phyloP scores from a whole-genome alignment of 345 rosid species.

The Populus tremula region DNA sequence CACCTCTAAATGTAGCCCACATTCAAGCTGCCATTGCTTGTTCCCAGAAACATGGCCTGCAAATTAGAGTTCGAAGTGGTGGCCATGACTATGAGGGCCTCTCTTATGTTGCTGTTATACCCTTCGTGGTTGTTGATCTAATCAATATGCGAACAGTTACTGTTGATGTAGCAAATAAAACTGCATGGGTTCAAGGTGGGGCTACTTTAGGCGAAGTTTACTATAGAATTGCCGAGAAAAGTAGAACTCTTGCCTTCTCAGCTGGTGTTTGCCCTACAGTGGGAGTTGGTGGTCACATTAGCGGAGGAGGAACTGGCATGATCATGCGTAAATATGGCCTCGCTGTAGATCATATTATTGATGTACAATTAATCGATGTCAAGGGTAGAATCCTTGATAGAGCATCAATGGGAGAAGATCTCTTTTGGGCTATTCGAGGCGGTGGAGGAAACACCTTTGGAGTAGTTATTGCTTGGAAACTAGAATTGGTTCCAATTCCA shows the following conservation, averaged over 20 bases:
- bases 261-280: slow-evolving; percentile 22
- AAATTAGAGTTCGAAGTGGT: slow-evolving; percentile 20
- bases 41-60: not conserved
- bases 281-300: slow-evolving; percentile 29
- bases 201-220: slow-evolving; percentile 19
- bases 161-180: slow-evolving; percentile 3
- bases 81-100: slow-evolving; percentile 23
- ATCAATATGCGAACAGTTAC: slow-evolving; percentile 6
- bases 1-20: slow-evolving; percentile 1
- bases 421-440: slow-evolving; percentile 19
- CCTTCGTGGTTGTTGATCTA: slow-evolving; percentile 22
- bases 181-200: slow-evolving; percentile 30
- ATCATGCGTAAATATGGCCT: slow-evolving; percentile 20
- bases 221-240: slow-evolving; percentile 12
- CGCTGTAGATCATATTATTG: slow-evolving; percentile 19
- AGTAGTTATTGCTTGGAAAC: not conserved
- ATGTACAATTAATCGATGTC: slow-evolving; percentile 4
- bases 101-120: slow-evolving; percentile 9
- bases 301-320: slow-evolving; percentile 21
- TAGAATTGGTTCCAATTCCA: not conserved
- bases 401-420: slow-evolving; percentile 17
- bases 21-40: slow-evolving; percentile 8
- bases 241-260: slow-evolving; percentile 16
- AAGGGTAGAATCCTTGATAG: slow-evolving; percentile 14
- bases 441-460: slow-evolving; percentile 25